A percentile compares a stretch with the other conserved stretches of the same genome.
These are phyloP conservation scores for Lathyrus aphaca DNA, from an alignment of 306 rosid genomes.

Conservation along the genomic window DNA sequence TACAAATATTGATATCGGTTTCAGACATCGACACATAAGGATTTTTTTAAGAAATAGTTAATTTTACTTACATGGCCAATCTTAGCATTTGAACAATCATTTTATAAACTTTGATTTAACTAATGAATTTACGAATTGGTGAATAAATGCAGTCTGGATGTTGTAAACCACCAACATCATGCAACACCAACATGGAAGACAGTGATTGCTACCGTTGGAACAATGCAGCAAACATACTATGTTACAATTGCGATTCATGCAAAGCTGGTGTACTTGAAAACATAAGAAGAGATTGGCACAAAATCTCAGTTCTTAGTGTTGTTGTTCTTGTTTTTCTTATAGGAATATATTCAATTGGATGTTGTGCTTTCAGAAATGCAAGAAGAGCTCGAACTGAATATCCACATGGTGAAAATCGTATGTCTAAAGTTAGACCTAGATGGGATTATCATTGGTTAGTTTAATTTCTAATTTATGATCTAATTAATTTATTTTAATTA, in stretches of 20 bases:
- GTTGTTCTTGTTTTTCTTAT: slow-evolving; percentile 67
- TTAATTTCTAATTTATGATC: background rate
- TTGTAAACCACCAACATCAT: slow-evolving; percentile 79
- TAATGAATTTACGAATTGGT: background rate
- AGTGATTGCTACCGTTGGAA: slow-evolving; percentile 79
- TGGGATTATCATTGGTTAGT: slow-evolving; percentile 86
- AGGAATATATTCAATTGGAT: slow-evolving; percentile 69
- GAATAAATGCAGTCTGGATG: slow-evolving; percentile 71
- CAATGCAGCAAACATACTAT: slow-evolving; percentile 58
- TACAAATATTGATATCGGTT: too few relatives aligned
- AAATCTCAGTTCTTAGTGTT: slow-evolving; percentile 72
- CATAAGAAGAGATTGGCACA: slow-evolving; percentile 77
- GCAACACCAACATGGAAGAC: slow-evolving; percentile 65
- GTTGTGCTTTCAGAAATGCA: slow-evolving; percentile 86
- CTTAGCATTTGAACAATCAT: too few relatives aligned
- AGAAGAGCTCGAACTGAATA: slow-evolving; percentile 64
- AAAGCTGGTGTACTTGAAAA: slow-evolving; percentile 83
- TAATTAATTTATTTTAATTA: background rate
- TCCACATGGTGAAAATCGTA: slow-evolving; percentile 66
- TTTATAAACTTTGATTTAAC: background rate
- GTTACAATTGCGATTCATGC: slow-evolving; percentile 89
- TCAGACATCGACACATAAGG: too few relatives aligned
- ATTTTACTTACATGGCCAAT: too few relatives aligned
- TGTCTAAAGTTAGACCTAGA: slow-evolving; percentile 77
- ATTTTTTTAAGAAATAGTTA: too few relatives aligned